Evolutionary conservation across 176 grass and related monocot species (phyloP).

Genomic region (bread wheat (Triticum aestivum)): DNA sequence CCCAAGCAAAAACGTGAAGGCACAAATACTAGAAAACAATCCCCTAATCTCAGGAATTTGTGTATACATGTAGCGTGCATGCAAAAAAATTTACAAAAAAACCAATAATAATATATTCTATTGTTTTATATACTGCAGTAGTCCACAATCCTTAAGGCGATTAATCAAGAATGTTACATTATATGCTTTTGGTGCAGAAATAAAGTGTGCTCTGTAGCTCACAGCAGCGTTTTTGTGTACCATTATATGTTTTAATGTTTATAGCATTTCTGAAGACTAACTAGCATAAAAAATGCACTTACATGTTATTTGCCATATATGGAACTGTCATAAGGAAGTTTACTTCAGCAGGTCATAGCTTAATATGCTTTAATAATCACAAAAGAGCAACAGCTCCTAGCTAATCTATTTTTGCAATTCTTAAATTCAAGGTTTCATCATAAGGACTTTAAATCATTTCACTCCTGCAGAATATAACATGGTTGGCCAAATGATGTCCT

Average conservation of each 20-base stretch:
- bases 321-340: neutral
- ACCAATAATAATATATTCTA: neutral
- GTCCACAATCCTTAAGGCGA: neutral
- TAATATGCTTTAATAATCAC: neutral
- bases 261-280: neutral
- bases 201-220: neutral
- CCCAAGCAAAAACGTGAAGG: neutral
- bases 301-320: neutral
- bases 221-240: neutral
- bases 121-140: slow-evolving; percentile 1
- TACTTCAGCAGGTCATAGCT: neutral
- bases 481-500: neutral
- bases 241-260: neutral
- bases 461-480: neutral
- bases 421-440: neutral
- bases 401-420: neutral
- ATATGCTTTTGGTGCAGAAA: slow-evolving; percentile 12
- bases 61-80: neutral
- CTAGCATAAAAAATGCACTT: neutral
- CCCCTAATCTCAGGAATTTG: neutral
- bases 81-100: neutral
- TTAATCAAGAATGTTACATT: neutral
- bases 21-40: neutral
- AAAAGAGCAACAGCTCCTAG: neutral
- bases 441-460: neutral